Base-by-base conservation (phyloP, 1,284 basidiomycete genomes). In the Calocybe gambosa region DNA sequence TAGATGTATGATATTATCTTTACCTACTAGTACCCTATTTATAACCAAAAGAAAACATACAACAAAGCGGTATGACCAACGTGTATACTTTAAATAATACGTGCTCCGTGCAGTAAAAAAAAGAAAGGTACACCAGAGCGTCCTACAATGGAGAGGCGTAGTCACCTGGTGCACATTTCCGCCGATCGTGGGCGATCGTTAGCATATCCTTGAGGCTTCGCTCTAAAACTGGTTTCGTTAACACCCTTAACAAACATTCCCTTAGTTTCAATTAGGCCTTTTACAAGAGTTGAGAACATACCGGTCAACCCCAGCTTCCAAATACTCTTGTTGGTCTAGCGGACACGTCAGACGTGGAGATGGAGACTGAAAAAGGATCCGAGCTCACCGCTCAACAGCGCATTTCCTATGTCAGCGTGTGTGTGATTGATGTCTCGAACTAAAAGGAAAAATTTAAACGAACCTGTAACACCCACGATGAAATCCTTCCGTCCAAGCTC, bases 261-360 rank as follows among this genome's bases (percentile, higher is more conserved):
- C 58, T 23, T 39, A 60, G 36, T 19, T 47, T 43, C 31, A 10
- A 42, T 49, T 19, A 19, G 33, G 6, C 21, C 23, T 29, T 26
- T 10, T 25, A 33, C 39, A 25, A 37, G 19, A 33, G 16, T 45
- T 34, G 4, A 42, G 42, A 18, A 13, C 81, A 52, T 62, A 86
- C 85, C 78, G 74, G 64, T 91, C 82, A 36, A 80, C 88, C 5
- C 89, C 88, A 3, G 88, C 87, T 0, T 77, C 75, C 6, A 85
- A 66, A 61, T 90, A 93, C 61, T 87, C 85, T 45, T 82, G 57
- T 59, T 71, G 69, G 55, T 71, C 77, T 69, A 47, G 47, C 42
- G 48, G 48, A 51, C 46, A 48, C 33, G 53, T 65, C 43, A 66
- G 60, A 46, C 53, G 43, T 39, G 41, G 39, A 42, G 28, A 47